Evolutionary conservation across 495 filamentous ascomycete genomes (phyloP).

Genomic region (Neurospora sp.): DNA sequence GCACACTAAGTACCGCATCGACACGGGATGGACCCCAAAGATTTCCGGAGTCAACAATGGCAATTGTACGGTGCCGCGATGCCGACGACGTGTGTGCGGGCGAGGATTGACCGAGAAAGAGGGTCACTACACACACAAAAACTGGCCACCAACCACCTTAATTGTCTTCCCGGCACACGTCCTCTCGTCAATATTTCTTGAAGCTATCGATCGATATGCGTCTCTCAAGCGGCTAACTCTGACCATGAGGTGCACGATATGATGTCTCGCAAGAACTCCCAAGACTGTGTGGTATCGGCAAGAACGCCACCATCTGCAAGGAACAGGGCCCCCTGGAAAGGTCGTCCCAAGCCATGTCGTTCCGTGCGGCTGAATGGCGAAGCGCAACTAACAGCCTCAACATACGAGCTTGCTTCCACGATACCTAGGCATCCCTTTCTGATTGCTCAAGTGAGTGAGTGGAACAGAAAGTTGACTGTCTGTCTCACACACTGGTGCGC

Average conservation of each 20-base stretch:
- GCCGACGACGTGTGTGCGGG: too few species aligned
- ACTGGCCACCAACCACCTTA: background rate
- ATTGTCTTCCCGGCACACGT: background rate
- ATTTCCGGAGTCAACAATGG: background rate
- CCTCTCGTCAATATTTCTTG: background rate
- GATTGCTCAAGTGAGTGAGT: background rate
- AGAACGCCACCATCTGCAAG: constrained; percentile 4
- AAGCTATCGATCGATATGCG: background rate
- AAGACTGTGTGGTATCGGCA: background rate
- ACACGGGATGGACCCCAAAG: too few species aligned
- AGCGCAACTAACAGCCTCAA: background rate
- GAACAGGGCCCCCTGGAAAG: background rate
- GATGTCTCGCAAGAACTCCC: background rate
- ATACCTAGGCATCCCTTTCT: background rate
- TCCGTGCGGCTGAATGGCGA: background rate
- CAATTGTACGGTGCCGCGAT: too few species aligned
- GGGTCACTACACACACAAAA: background rate
- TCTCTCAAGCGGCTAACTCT: background rate
- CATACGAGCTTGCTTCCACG: background rate
- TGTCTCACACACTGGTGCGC: too few species aligned
- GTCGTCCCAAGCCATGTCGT: background rate
- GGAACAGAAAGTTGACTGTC: background rate
- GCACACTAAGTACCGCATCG: too few species aligned
- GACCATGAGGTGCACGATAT: background rate
- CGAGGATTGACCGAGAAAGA: too few species aligned